A percentile compares a stretch with the other conserved stretches of the same genome.
Conservation (phyloP, 805 yeast genomes). For the Yamadazyma kitorensis region DNA sequence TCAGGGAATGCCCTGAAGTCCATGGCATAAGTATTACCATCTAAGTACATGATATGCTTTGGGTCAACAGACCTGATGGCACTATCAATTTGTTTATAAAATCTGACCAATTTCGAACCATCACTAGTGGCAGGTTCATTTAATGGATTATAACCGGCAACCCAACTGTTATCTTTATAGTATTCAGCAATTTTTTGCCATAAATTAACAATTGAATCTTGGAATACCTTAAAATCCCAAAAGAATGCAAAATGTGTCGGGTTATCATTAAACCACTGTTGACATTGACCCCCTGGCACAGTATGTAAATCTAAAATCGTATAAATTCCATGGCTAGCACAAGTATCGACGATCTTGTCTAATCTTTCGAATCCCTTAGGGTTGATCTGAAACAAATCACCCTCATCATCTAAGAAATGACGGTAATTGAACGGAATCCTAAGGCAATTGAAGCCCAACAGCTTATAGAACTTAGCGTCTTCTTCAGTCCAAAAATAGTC, state of each 20-base stretch:
- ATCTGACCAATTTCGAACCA: conserved; percentile 34
- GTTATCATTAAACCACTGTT: conserved; percentile 50
- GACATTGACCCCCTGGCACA: conserved; percentile 52
- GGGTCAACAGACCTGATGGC: conserved; percentile 42
- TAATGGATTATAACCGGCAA: conserved; percentile 50
- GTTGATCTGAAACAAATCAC: conserved; percentile 39
- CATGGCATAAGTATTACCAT: conserved; percentile 48
- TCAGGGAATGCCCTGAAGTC: conserved; percentile 45
- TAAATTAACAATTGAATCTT: conserved; percentile 40
- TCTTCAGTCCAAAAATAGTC: conserved; percentile 50
- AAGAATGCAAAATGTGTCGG: conserved; percentile 45
- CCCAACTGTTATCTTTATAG: conserved; percentile 43
- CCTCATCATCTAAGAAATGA: conserved; percentile 44
- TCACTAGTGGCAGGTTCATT: conserved; percentile 48
- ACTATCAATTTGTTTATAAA: conserved; percentile 33
- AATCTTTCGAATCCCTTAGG: conserved; percentile 41
- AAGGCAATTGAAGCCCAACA: conserved; percentile 40
- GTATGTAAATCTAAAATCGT: conserved; percentile 47
- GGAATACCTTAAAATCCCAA: conserved; percentile 47
- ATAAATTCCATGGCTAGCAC: conserved; percentile 43
- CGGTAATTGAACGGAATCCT: conserved; percentile 50
- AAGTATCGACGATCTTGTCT: conserved; percentile 39
- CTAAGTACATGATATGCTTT: conserved; percentile 45
- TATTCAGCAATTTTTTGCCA: conserved; percentile 43
- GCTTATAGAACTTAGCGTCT: conserved; percentile 43